Evolutionary conservation across 1,284 basidiomycete species (phyloP), one percentile per base, ranked within the genome.

Genomic region (Puccinia novopanici): DNA sequence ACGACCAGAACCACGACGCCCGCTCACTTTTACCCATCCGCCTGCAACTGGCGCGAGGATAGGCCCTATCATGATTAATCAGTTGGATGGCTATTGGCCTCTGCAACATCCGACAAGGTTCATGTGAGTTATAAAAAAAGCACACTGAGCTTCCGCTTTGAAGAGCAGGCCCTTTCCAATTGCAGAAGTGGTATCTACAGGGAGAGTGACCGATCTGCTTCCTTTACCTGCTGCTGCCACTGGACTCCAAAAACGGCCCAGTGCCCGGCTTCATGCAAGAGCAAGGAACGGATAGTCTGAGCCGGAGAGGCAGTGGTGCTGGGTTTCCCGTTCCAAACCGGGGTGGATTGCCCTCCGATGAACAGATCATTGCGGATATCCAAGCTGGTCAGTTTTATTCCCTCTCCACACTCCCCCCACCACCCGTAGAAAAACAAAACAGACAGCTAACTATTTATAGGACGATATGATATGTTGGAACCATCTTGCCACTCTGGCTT

Each of bases 401-500:
- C 34, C 22, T 30, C 37, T 63, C 22, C n/a, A 54, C 42, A n/a
- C 42, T 40, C 67, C 5, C 65, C 19, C 22, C 34, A 34, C 34
- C 34, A 34, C 34, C 55, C 67, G 57, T 34, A 70, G 19, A 65
- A 34, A 27, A 9, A 22, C n/a, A 10, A 24, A 22, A 57, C 40
- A 59, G 27, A 34, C 61, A 55, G 80, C 50, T 72, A 27, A 79
- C 61, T 5, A 63, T 63, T n/a, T n/a, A n/a, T 42, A 15, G 1
- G 34, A 17, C 6, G 12, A 37, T 9, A n/a, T n/a, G n/a, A n/a
- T n/a, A 19, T 48, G 67, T 34, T 68, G 45, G 42, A 34, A 34
- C 65, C 50, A 27, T 75, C n/a, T 40, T 4, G 91, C 95, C 42
- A 89, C 95, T 57, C 88, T 96, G 79, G 88, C 88, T 24, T 87